Evolutionary conservation across 1,139 yeast species (phyloP), one percentile per base, ranked within the genome.

Genomic region (Blastobotrys elegans): DNA sequence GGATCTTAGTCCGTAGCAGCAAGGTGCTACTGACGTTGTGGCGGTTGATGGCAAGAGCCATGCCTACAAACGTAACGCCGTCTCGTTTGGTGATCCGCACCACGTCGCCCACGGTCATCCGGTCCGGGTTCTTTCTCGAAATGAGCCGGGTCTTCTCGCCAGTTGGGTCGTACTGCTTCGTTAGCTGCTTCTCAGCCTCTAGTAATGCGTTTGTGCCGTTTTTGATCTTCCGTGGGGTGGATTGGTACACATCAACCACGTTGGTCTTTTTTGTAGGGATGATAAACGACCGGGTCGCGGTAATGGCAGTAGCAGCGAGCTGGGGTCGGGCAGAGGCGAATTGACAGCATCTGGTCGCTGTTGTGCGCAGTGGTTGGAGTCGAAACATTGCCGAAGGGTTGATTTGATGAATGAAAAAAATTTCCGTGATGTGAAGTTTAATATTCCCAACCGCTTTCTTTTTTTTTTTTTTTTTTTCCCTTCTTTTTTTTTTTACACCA

Each of bases 21-120:
- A 89, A 68, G 55, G 84, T 83, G 24, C 92, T 76, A 44, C 87
- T 88, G 41, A 84, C 70, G 40, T 79, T 82, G 54, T 78, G 74
- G 63, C 89, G 76, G 63, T 84, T 85, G 53, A 88, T 74, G 52
- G 86, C 89, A 44, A 89, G 68, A 1, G 87, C 78, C 67, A 83
- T 82, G 7, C 97, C 97, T 26, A 81, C 73, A 50, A 85, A 83
- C 41, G 80, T 78, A 53, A 86, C 77, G 52, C 80, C 74, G 63
- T 84, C 85, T 56, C 73, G 74, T 62, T 85, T 88, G 24, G 83
- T 78, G 11, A 89, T 84, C 56, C 86, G 80, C 38, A 89, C 80
- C 36, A 87, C 75, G 64, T 89, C 97, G 8, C 96, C 97, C 0
- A 95, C 77, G 53, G 85, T 75, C 37, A 88, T 70, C 53, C 74